Evolutionary conservation across 1,284 basidiomycete genomes (phyloP), one percentile per base, ranked within the genome.

Genomic region (Cutaneotrichosporon cutaneum): DNA sequence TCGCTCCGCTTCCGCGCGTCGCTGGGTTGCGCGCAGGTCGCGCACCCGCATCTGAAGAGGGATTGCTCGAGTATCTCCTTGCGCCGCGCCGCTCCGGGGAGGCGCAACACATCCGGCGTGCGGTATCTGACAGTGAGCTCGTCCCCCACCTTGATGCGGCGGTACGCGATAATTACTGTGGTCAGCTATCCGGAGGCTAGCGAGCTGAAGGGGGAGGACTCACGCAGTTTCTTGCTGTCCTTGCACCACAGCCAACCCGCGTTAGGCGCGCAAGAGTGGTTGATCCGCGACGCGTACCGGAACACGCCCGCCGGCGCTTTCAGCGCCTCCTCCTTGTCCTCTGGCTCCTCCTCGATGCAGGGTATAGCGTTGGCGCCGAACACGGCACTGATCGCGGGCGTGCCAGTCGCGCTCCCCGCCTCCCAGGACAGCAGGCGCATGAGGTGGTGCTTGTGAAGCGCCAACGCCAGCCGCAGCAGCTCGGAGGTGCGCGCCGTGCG

Each of bases 251-350:
- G 57, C 70, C 70, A 73, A 7, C 58, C 60, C 7, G 67, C 59
- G 30, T 73, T 73, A 1, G 70, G 72, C 1, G 54, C 18, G 27
- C 70, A 73, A 8, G 62, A 64, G 51, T 71, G 72, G 52, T 71
- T 70, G 21, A 71, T 64, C 35, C 65, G 51, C 21, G 59, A 63
- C n/a, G 67, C 65, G 5, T 24, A 39, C 44, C 66, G 53, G 53
- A 70, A 73, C 30, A 72, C 27, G 6, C 68, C 71, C 5, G 44
- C 22, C 1, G 16, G 55, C 4, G 18, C 26, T 9, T 57, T 21
- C 4, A 24, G 16, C 13, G 36, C 36, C 21, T 30, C 33, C n/a
- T 30, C 36, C 24, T 9, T 4, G 11, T 45, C 30, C 10, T 54
- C 39, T 14, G 47, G 39, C 9, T 53, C 44, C 4, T 32, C 58